Base-by-base conservation (phyloP, 306 rosid species). In the Vachellia collinsii region DNA sequence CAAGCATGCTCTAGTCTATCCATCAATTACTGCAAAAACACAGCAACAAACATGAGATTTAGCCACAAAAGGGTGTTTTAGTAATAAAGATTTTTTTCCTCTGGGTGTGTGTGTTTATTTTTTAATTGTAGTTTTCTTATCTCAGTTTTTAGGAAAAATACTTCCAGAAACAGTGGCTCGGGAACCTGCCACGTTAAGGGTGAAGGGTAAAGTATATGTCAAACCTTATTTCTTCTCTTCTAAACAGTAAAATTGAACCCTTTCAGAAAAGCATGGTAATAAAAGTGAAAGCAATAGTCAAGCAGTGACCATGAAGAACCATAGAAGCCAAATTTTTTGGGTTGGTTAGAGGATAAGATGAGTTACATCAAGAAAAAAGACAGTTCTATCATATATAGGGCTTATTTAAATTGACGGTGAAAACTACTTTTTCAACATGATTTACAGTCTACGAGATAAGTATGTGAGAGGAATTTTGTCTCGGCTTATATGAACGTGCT, bases 1-100 rank as follows among this genome's bases (percentile, higher is more conserved):
- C 66, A 37, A 63, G 37, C 58, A 72, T 79, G 36, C 11, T 77
- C 41, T 5, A 46, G 65, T 79, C 43, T 34, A 23, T 14, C 42
- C n/a, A 46, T 61, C 64, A 46, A 50, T 8, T 54, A 56, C 23
- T 4, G 37, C 10, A 42, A 14, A 19, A 36, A 56, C 71, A 34
- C 36, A 39, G 51, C 53, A 17, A 56, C 29, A 56, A 4, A 11
- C 39, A 41, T 39, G 37, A 74, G 17, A 23, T 54, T n/a, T n/a
- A 54, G 61, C 23, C 67, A 20, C 68, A 39, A 47, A 34, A 36
- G 67, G 39, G 48, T 20, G 25, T 47, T n/a, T 20, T 36, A 12
- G 47, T 65, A 74, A 63, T 41, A 11, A 47, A 22, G 65, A 10
- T 23, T 59, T 56, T 22, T 9, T 53, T 3, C 50, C 50, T 44